Percentiles rank a stretch among this genome's conserved stretches.
Conservation (phyloP, 495 filamentous ascomycete genomes). For the Penicillium egyptiacum region DNA sequence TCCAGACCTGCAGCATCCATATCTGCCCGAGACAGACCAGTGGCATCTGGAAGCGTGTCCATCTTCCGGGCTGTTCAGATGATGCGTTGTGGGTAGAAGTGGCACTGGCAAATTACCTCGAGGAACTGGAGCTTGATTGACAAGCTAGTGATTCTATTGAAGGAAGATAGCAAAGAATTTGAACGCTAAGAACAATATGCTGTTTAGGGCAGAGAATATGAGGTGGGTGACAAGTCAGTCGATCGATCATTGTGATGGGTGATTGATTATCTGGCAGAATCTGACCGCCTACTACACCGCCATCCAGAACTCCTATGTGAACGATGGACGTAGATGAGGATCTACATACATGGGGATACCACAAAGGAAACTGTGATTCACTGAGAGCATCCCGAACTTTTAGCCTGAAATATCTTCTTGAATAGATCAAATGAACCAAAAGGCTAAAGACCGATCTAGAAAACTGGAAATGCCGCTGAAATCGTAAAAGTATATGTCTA, state of each 20-base stretch:
- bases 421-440: neutral
- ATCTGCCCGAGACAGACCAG: conserved; percentile 20
- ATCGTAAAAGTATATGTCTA: neutral
- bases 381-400: neutral
- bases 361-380: neutral
- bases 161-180: neutral
- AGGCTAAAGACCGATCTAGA: neutral
- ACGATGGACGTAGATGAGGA: neutral
- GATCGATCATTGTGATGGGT: conserved; percentile 8
- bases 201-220: neutral
- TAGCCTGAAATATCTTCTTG: neutral
- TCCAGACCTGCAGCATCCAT: neutral
- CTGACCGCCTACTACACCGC: conserved; percentile 1
- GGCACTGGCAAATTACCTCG: neutral
- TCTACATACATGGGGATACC: neutral
- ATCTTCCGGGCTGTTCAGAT: conserved; percentile 17
- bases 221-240: neutral
- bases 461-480: neutral
- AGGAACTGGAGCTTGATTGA: neutral
- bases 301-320: neutral
- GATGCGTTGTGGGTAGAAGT: neutral
- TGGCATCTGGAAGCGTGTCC: conserved; percentile 34
- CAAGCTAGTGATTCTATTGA: neutral
- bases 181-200: conserved; percentile 4
- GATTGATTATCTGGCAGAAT: neutral